phyloP scores from a whole-genome alignment of 176 grass and related monocot species.

The Oryza meyeriana region DNA sequence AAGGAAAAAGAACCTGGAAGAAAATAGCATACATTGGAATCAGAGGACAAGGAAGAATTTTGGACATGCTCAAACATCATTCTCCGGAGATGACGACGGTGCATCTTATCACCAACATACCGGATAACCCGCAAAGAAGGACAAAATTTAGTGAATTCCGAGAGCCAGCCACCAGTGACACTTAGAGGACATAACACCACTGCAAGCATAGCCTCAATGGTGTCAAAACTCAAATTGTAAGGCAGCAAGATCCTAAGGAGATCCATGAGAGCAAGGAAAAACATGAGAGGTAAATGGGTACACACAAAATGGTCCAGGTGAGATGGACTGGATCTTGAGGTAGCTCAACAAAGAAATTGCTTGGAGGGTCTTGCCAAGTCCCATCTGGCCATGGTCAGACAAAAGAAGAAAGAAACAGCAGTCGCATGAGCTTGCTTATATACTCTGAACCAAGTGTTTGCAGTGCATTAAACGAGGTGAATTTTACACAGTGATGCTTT shows the following conservation, averaged over 20 bases:
- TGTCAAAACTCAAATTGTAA: constrained; percentile 30
- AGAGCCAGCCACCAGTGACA: constrained; percentile 74
- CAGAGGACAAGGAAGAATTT: constrained; percentile 22
- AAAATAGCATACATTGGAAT: constrained; percentile 42
- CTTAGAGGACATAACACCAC: constrained; percentile 93
- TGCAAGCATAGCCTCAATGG: constrained; percentile 27
- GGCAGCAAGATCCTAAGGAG: neutral
- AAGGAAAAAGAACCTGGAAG: neutral
- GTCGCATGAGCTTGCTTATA: neutral
- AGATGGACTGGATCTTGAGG: constrained; percentile 52
- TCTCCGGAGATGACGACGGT: constrained; percentile 57
- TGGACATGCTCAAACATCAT: constrained; percentile 46
- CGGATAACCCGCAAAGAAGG: constrained; percentile 55
- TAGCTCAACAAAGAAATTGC: constrained; percentile 85
- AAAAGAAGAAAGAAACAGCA: neutral
- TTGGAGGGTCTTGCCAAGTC: constrained; percentile 91
- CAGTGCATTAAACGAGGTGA: neutral
- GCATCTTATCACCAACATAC: constrained; percentile 72
- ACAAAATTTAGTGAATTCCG: constrained; percentile 81
- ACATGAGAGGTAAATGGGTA: constrained; percentile 14
- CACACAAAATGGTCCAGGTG: constrained; percentile 74
- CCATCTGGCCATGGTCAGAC: constrained; percentile 59
- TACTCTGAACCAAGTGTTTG: neutral
- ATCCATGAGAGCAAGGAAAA: neutral
- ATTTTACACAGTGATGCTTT: neutral